Evolutionary conservation across 2,329 filamentous ascomycete genomes (phyloP).

Genomic region (Plenodomus biglobosus): DNA sequence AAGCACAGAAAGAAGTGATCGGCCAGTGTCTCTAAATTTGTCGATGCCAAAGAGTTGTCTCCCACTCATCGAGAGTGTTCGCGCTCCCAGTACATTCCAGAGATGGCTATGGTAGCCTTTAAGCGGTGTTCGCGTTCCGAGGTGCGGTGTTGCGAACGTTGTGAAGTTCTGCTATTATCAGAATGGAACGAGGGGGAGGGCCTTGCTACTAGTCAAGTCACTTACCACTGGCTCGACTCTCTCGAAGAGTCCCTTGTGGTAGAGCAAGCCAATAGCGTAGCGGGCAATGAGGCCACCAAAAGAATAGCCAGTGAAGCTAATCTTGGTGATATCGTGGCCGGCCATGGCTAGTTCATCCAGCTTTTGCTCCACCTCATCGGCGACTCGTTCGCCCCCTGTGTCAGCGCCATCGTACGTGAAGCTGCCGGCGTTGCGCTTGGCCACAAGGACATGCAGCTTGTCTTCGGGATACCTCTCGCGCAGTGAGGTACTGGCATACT

Average conservation of each 20-base stretch:
- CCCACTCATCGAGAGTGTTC: slow-evolving; percentile 79
- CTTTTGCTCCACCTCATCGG: slow-evolving; percentile 63
- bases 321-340: slow-evolving; percentile 73
- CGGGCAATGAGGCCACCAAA: slow-evolving; percentile 83
- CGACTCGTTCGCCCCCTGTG: slow-evolving; percentile 66
- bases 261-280: slow-evolving; percentile 82
- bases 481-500: slow-evolving; percentile 66
- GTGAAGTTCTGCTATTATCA: slow-evolving; percentile 72
- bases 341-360: slow-evolving; percentile 56
- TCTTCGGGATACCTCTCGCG: slow-evolving; percentile 63
- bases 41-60: slow-evolving; percentile 87
- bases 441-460: slow-evolving; percentile 68
- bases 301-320: slow-evolving; percentile 88
- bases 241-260: slow-evolving; percentile 78
- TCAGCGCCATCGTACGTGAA: slow-evolving; percentile 71
- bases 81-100: slow-evolving; percentile 78
- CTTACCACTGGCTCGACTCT: slow-evolving; percentile 73
- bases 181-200: background rate
- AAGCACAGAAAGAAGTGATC: slow-evolving; percentile 76
- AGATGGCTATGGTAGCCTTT: slow-evolving; percentile 48
- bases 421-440: slow-evolving; percentile 71
- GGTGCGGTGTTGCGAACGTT: slow-evolving; percentile 79
- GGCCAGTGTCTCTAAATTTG: slow-evolving; percentile 77
- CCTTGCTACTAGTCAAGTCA: slow-evolving; percentile 48
- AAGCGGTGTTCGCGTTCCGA: slow-evolving; percentile 57